Conservation (phyloP, 176 grass and related monocot species). For the Stipa capillata region DNA sequence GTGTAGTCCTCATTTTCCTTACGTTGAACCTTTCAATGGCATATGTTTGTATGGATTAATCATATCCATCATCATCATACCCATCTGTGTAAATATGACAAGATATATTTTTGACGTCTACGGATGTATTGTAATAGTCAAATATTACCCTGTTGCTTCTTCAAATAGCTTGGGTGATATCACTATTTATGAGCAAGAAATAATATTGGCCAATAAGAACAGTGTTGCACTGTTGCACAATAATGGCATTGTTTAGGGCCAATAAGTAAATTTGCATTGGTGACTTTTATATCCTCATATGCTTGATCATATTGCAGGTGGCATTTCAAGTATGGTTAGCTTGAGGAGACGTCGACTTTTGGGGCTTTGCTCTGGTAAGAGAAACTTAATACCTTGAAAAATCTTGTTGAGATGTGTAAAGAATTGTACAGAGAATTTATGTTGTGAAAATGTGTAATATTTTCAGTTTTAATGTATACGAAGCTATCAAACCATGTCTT, state of each 20-base stretch:
- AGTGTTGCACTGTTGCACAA: not conserved
- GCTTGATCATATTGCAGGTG: constrained; percentile 29
- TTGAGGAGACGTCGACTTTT: constrained; percentile 68
- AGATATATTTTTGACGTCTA: too few species aligned
- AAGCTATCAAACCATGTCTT: not conserved
- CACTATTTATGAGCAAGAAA: not conserved
- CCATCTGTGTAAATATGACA: too few species aligned
- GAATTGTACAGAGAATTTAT: not conserved
- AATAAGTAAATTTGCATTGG: not conserved
- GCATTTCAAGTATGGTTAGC: constrained; percentile 77
- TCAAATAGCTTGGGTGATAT: not conserved
- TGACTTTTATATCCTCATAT: constrained; percentile 11
- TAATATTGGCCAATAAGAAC: not conserved
- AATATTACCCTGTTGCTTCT: not conserved
- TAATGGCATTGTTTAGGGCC: not conserved
- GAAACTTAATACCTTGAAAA: not conserved
- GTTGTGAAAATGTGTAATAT: not conserved
- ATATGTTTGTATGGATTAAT: too few species aligned
- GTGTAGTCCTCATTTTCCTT: too few species aligned
- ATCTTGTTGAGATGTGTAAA: not conserved
- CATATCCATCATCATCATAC: too few species aligned
- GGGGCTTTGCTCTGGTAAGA: constrained; percentile 61
- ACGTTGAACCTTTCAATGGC: too few species aligned
- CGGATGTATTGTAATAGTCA: not conserved
- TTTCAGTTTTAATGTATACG: not conserved